phyloP scores from a whole-genome alignment of 495 filamentous ascomycete species.

The Penicillium robsamsonii region DNA sequence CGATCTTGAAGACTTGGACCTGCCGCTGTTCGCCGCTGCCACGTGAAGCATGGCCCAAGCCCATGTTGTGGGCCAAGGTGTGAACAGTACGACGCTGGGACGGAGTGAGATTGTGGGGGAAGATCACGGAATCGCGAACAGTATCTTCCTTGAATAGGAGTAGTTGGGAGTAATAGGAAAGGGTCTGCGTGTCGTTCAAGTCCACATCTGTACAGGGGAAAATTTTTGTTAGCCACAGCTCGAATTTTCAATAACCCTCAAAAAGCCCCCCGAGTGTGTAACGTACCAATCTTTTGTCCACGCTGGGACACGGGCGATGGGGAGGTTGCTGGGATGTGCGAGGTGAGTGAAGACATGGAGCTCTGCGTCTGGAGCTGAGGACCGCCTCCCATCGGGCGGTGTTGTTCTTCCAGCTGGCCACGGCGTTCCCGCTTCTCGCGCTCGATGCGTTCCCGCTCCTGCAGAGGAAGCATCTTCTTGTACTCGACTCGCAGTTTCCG shows the following conservation, averaged over 20 bases:
- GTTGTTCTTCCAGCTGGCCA: slow-evolving; percentile 95
- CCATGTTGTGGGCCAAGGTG: slow-evolving; percentile 93
- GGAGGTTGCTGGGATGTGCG: slow-evolving; percentile 65
- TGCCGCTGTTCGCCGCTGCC: slow-evolving; percentile 82
- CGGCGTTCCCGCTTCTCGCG: slow-evolving; percentile 95
- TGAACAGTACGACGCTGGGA: slow-evolving; percentile 85
- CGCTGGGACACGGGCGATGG: slow-evolving; percentile 67
- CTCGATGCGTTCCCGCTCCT: slow-evolving; percentile 94
- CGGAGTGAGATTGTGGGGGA: slow-evolving; percentile 76
- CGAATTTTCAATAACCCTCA: slow-evolving; percentile 8
- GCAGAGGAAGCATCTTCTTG: slow-evolving; percentile 97
- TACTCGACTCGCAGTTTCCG: slow-evolving; percentile 94
- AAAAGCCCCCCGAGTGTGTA: not conserved
- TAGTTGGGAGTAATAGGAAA: slow-evolving; percentile 85
- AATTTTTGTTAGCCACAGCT: slow-evolving; percentile 25
- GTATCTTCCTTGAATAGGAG: slow-evolving; percentile 82
- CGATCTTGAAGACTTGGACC: slow-evolving; percentile 79
- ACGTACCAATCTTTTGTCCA: slow-evolving; percentile 62
- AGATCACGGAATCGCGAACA: slow-evolving; percentile 73
- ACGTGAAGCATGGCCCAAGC: slow-evolving; percentile 81
- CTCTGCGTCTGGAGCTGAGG: slow-evolving; percentile 73
- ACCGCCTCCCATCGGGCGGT: slow-evolving; percentile 63
- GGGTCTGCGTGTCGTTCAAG: slow-evolving; percentile 84
- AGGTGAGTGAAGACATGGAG: slow-evolving; percentile 80
- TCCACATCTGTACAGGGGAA: slow-evolving; percentile 61